A percentile compares a stretch with the other conserved stretches of the same genome.
Evolutionary conservation across 257 asterid species (phyloP).

Genomic region (Rubia yunnanensis): DNA sequence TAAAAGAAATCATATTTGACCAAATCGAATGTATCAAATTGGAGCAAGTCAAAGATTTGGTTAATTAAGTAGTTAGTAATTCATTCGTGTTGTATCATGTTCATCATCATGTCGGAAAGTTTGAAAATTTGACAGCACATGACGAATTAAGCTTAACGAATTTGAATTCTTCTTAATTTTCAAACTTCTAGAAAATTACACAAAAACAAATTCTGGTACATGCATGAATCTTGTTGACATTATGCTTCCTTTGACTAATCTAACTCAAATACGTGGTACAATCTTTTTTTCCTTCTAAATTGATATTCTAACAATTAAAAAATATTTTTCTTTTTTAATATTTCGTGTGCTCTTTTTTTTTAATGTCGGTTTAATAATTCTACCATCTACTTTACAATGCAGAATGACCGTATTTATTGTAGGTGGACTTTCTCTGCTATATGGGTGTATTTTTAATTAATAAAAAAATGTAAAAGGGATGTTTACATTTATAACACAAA

Average conservation of each 20-base stretch:
- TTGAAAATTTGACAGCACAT: neutral
- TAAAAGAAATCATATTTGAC: neutral
- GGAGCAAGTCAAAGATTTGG: neutral
- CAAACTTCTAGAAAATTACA: neutral
- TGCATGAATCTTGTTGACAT: neutral
- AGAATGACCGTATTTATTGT: neutral
- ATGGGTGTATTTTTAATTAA: neutral
- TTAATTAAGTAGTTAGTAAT: neutral
- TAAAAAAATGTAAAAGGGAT: too few relatives aligned
- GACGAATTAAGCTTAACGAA: neutral
- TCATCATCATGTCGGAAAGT: neutral
- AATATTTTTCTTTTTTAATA: neutral
- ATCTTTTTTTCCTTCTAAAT: too few relatives aligned
- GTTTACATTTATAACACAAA: too few relatives aligned
- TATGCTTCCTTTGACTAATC: neutral
- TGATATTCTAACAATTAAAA: neutral
- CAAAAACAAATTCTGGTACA: neutral
- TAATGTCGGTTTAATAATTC: neutral
- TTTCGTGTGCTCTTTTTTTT: neutral
- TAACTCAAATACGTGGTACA: neutral
- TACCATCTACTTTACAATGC: neutral
- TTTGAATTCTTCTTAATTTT: neutral
- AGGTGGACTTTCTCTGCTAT: neutral
- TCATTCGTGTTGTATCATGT: neutral
- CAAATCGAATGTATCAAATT: neutral